Percentiles rank a stretch among this genome's conserved stretches.
Evolutionary conservation across 371 early-diverging fungal species (phyloP).

Genomic region (Mucor mucedo): DNA sequence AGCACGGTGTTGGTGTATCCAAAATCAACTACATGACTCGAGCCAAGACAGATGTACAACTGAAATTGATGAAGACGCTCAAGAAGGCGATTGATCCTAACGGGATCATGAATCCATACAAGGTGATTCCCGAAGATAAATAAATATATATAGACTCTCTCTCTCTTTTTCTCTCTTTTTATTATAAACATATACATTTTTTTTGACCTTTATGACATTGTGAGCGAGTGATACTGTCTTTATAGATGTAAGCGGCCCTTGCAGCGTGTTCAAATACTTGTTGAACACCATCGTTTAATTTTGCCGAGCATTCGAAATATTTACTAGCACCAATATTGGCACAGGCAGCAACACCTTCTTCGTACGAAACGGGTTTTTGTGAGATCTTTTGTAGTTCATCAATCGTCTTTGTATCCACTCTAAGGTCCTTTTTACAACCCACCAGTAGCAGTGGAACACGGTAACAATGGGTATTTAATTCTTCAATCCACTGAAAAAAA

Average conservation of each 20-base stretch:
- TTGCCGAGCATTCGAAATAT: conserved; percentile 40
- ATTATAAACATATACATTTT: conserved; percentile 54
- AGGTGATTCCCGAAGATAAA: conserved; percentile 52
- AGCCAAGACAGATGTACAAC: conserved; percentile 61
- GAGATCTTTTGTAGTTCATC: conserved; percentile 28
- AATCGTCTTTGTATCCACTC: conserved; percentile 41
- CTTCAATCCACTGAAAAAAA: conserved; percentile 51
- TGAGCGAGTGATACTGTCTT: background rate
- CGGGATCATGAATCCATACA: conserved; percentile 87
- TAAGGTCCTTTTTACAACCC: conserved; percentile 56
- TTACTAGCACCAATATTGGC: conserved; percentile 22
- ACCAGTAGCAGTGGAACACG: conserved; percentile 52
- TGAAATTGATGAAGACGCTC: conserved; percentile 66
- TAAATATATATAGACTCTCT: conserved; percentile 45
- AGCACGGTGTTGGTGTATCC: conserved; percentile 71
- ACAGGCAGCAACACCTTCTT: conserved; percentile 29
- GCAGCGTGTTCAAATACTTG: conserved; percentile 34
- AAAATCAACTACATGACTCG: conserved; percentile 59
- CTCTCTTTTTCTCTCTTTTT: conserved; percentile 36
- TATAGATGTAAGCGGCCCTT: background rate
- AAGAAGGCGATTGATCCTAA: conserved; percentile 82
- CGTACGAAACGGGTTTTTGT: conserved; percentile 30
- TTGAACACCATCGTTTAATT: conserved; percentile 33
- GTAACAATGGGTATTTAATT: conserved; percentile 48
- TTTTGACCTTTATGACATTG: background rate